Evolutionary conservation across 2,329 filamentous ascomycete species (phyloP).

Genomic region (Penicillium sp.): DNA sequence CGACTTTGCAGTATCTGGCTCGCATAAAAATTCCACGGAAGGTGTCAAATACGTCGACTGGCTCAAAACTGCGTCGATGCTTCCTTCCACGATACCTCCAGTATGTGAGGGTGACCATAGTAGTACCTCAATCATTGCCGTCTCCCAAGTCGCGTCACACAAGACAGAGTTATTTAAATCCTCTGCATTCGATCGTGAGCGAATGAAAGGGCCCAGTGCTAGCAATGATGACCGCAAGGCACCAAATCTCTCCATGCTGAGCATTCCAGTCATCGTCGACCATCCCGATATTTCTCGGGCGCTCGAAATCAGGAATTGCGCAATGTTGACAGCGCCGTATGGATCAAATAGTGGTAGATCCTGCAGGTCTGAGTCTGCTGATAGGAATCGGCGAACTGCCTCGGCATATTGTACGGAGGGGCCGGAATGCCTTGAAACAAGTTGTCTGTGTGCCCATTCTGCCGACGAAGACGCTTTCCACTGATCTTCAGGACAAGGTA

Average conservation of each 20-base stretch:
- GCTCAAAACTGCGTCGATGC: slow-evolving; percentile 40
- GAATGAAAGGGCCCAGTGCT: slow-evolving; percentile 37
- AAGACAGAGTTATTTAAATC: slow-evolving; percentile 13
- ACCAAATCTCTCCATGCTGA: slow-evolving; percentile 46
- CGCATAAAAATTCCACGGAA: slow-evolving; percentile 37
- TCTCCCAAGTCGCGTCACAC: slow-evolving; percentile 46
- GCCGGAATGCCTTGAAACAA: slow-evolving; percentile 29
- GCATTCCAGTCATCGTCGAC: slow-evolving; percentile 49
- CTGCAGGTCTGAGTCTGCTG: slow-evolving; percentile 30
- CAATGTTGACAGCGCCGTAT: slow-evolving; percentile 49
- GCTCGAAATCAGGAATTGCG: slow-evolving; percentile 48
- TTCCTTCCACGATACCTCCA: slow-evolving; percentile 42
- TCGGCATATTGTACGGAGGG: slow-evolving; percentile 38
- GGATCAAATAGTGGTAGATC: slow-evolving; percentile 43
- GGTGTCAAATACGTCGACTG: slow-evolving; percentile 38
- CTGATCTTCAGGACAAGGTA: slow-evolving; percentile 45
- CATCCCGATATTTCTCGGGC: slow-evolving; percentile 49
- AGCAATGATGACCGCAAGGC: slow-evolving; percentile 42
- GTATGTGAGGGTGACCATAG: slow-evolving; percentile 50
- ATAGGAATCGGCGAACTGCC: slow-evolving; percentile 44
- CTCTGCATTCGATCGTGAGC: background rate
- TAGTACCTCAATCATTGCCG: slow-evolving; percentile 49
- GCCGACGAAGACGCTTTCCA: slow-evolving; percentile 45
- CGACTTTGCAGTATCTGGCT: slow-evolving; percentile 29
- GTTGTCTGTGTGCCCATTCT: slow-evolving; percentile 32